A percentile compares a stretch with the other conserved stretches of the same genome.
Conservation (phyloP, 495 filamentous ascomycete genomes). For the Xylaria castorea region DNA sequence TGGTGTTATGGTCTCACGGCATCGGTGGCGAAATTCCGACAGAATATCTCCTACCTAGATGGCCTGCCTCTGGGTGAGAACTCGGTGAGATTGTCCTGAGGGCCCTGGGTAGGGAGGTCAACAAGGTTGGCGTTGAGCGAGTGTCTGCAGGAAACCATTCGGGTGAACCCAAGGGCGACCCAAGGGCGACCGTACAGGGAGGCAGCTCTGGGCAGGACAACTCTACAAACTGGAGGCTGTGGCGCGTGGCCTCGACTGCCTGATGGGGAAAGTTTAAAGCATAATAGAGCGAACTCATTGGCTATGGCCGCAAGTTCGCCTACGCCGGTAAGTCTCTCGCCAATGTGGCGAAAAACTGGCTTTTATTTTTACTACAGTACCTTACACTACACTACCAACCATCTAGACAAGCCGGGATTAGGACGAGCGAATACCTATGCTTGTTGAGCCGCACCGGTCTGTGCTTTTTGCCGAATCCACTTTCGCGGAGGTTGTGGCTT, state of each 20-base stretch:
- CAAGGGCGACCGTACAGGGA: neutral
- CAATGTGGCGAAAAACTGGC: neutral
- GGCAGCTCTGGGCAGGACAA: neutral
- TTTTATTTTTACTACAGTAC: neutral
- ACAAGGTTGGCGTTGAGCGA: neutral
- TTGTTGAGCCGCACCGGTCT: slow-evolving; percentile 16
- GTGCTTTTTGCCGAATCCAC: slow-evolving; percentile 4
- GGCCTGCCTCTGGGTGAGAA: neutral
- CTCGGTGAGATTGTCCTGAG: neutral
- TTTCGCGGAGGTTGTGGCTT: slow-evolving; percentile 20
- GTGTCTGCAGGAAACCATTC: neutral
- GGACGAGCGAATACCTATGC: neutral
- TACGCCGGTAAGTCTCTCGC: slow-evolving; percentile 22
- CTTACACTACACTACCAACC: neutral
- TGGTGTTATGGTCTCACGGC: neutral
- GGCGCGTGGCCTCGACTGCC: slow-evolving; percentile 21
- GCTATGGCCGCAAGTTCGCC: slow-evolving; percentile 1
- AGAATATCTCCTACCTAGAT: neutral
- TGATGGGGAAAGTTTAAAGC: slow-evolving; percentile 21
- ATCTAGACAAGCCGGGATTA: neutral
- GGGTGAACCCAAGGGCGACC: neutral
- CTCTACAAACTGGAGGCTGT: slow-evolving; percentile 9
- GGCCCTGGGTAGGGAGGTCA: neutral
- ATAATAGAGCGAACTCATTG: slow-evolving; percentile 14
- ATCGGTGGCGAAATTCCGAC: neutral